Evolutionary conservation across 306 rosid species (phyloP), one percentile per base, ranked within the genome.

Genomic region (Acacia confusa): DNA sequence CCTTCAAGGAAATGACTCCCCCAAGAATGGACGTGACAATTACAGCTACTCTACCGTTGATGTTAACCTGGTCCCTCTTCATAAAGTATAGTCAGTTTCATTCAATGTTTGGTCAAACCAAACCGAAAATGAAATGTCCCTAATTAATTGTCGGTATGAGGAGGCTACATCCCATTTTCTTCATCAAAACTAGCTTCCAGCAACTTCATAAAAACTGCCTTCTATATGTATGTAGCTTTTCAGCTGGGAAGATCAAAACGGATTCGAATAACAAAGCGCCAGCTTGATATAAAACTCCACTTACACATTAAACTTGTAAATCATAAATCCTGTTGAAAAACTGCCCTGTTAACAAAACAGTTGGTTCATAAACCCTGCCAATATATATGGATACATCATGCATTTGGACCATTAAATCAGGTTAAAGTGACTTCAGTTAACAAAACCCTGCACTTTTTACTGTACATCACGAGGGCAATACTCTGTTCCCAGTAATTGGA

Each of bases 401-500:
- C 74, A 69, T 40, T 36, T 19, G 17, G 28, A 36, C 17, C 30
- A 8, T 34, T 34, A 25, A 32, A 17, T 9, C 22, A 8, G n/a
- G 71, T 40, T 17, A 66, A 14, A 9, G 34, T 66, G 44, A 40
- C 45, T 34, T 7, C 45, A 1, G 48, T 47, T 12, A 57, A 15
- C 43, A 76, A 76, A 60, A 24, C 6, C 43, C 58, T 7, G 28
- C 57, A 38, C n/a, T 17, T 24, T 76, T 32, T 75, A n/a, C 88
- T 84, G 89, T 86, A 81, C 89, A 83, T 36, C 72, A 69, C 4
- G 40, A 30, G 79, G 84, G 78, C 72, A 52, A 66, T 61, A 75
- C 43, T 15, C 41, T 81, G 86, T 24, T 64, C 6, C 68, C 50
- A 69, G 53, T 43, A 32, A 74, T 77, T 28, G 45, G 4, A 57